phyloP scores from a whole-genome alignment of 2,329 filamentous ascomycete genomes.

The Emericellopsis cladophorae region DNA sequence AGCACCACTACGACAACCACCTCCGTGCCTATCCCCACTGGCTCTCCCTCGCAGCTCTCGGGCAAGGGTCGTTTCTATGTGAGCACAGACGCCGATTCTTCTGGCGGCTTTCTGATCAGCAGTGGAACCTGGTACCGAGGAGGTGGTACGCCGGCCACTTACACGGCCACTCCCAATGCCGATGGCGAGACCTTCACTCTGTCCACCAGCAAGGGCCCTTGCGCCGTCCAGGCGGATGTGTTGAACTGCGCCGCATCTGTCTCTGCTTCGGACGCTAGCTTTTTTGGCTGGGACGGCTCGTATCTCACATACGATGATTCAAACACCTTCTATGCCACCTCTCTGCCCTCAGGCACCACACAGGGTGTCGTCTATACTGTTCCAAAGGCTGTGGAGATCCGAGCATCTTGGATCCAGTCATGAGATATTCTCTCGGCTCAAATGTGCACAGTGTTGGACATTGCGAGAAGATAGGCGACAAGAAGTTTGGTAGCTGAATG shows the following conservation, averaged over 20 bases:
- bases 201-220: slow-evolving; percentile 11
- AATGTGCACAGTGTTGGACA: no score
- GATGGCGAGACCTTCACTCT: slow-evolving; percentile 9
- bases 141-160: slow-evolving; percentile 12
- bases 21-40: slow-evolving; percentile 1
- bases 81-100: slow-evolving; percentile 1
- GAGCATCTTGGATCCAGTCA: slow-evolving; percentile 8
- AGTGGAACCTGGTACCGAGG: slow-evolving; percentile 12
- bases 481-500: no score
- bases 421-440: background rate
- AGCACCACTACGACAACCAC: slow-evolving; percentile 3
- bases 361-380: slow-evolving; percentile 11
- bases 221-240: slow-evolving; percentile 7
- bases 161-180: slow-evolving; percentile 9
- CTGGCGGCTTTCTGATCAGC: slow-evolving; percentile 10
- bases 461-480: no score
- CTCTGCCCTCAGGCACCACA: slow-evolving; percentile 8
- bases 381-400: slow-evolving; percentile 8
- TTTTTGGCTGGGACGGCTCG: slow-evolving; percentile 12
- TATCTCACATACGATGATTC: slow-evolving; percentile 9
- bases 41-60: slow-evolving; percentile 3
- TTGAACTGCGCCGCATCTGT: slow-evolving; percentile 8
- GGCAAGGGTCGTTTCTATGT: slow-evolving; percentile 7
- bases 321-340: slow-evolving; percentile 8
- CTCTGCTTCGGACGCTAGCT: slow-evolving; percentile 1